Conservation (phyloP, 208 protist genomes). For the Leishmania gerbilli region DNA sequence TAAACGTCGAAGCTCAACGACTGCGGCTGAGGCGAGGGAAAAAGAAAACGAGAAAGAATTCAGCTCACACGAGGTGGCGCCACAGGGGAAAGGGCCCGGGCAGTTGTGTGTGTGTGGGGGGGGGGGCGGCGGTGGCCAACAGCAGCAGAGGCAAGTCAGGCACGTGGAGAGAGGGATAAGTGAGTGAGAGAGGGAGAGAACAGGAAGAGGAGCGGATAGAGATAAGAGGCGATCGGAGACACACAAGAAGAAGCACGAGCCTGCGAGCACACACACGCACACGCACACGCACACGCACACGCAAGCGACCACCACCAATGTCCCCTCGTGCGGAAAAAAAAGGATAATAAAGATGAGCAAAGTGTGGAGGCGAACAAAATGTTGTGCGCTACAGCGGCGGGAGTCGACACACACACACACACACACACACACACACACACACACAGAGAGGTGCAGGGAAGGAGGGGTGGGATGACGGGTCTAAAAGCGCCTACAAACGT, state of each 20-base stretch:
- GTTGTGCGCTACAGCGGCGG: not conserved
- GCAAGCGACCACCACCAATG: not conserved
- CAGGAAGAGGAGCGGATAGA: constrained; percentile 6
- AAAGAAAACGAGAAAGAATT: not conserved
- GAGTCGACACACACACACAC: not conserved
- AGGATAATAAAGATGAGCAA: not conserved
- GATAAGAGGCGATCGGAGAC: not conserved
- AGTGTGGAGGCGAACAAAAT: not conserved
- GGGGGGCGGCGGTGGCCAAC: not conserved
- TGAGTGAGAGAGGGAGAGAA: not conserved
- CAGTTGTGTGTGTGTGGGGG: not conserved
- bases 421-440: no score
- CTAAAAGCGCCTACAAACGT: not conserved
- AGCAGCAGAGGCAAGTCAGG: not conserved
- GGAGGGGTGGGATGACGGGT: not conserved
- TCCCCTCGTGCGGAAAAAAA: not conserved
- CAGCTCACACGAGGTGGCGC: not conserved
- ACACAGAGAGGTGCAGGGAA: not conserved
- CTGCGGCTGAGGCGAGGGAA: not conserved
- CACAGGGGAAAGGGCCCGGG: not conserved
- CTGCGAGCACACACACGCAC: not conserved
- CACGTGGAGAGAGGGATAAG: not conserved
- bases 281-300: not conserved
- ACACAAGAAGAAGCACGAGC: not conserved
- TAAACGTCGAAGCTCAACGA: not conserved